Base-by-base conservation (phyloP, 805 yeast species). In the Naumovozyma castellii region DNA sequence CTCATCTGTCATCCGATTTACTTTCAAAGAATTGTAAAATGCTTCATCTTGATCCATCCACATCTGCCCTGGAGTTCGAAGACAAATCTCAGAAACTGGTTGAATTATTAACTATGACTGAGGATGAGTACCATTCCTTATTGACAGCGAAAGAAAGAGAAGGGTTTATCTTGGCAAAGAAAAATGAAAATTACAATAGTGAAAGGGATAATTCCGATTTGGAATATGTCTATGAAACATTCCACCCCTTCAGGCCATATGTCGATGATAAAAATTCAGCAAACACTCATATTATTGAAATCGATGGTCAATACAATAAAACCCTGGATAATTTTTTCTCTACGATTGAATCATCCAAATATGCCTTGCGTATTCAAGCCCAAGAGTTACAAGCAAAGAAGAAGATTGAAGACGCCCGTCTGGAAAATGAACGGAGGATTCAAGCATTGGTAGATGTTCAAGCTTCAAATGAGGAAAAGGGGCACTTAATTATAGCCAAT, bases 321-420 rank as follows among this genome's bases (percentile, higher is more conserved):
- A 80, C 97, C 0, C 69, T 90, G 16, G 98, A 90, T 59, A 68
- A 66, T 32, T 90, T 84, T 54, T 90, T 84, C 56, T 85, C 96
- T 0, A 78, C 90, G 0, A 67, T 88, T 13, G 95, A 90, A 54
- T 78, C 94, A 3, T 76, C 86, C 3, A 85, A 84, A 52, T 75
- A 78, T 51, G 79, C 87, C 0, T 61, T 84, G 41, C 74, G 78
- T 42, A 73, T 83, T 27, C 94, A 85, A 45, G 80, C 77, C 44
- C 88, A 82, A 46, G 84, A 84, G 50, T 69, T 69, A n/a, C 72
- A 74, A 40, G 95, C 95, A 1, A 72, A 74, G 43, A 82, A 77
- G 49, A 73, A 90, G 46, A 63, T 90, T 16, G 78, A 80, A 28
- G 74, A 75, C 40, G 96, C 96, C 2, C 74, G 78, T 40, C 67